A percentile compares a stretch with the other conserved stretches of the same genome.
phyloP scores from a whole-genome alignment of 1,139 yeast genomes.

The Ogataea hybrid region DNA sequence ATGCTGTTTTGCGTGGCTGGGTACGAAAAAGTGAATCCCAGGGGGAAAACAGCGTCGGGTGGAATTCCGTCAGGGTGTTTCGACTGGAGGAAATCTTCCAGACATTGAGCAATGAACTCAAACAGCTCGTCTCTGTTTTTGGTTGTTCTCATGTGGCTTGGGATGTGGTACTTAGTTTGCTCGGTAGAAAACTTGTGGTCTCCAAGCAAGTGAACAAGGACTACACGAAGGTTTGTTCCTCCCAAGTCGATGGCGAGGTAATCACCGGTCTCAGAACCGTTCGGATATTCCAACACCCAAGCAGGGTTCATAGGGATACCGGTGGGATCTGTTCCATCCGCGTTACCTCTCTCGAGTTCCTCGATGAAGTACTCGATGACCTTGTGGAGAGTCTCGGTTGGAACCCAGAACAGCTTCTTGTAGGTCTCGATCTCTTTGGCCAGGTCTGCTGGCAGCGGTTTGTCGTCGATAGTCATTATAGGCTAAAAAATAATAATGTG shows the following conservation, averaged over 20 bases:
- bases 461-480: conserved; percentile 12
- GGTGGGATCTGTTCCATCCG: conserved; percentile 31
- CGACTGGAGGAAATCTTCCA: conserved; percentile 60
- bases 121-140: conserved; percentile 69
- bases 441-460: conserved; percentile 14
- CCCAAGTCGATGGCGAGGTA: conserved; percentile 95
- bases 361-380: conserved; percentile 28
- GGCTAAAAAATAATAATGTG: background rate
- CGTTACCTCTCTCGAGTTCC: conserved; percentile 30
- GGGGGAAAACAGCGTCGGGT: conserved; percentile 50
- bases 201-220: conserved; percentile 80
- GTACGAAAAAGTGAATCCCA: conserved; percentile 95
- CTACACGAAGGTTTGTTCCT: conserved; percentile 94
- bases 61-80: conserved; percentile 64
- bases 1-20: conserved; percentile 89
- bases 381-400: conserved; percentile 23
- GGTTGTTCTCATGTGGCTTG: conserved; percentile 77
- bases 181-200: conserved; percentile 76
- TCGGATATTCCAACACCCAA: conserved; percentile 83
- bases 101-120: conserved; percentile 83
- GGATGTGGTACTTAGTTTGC: conserved; percentile 81
- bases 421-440: conserved; percentile 16
- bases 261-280: conserved; percentile 88
- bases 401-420: conserved; percentile 24
- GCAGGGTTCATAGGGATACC: conserved; percentile 33